Evolutionary conservation across 345 rosid genomes (phyloP), one percentile per base, ranked within the genome.

Genomic region (Carallia brachiata): DNA sequence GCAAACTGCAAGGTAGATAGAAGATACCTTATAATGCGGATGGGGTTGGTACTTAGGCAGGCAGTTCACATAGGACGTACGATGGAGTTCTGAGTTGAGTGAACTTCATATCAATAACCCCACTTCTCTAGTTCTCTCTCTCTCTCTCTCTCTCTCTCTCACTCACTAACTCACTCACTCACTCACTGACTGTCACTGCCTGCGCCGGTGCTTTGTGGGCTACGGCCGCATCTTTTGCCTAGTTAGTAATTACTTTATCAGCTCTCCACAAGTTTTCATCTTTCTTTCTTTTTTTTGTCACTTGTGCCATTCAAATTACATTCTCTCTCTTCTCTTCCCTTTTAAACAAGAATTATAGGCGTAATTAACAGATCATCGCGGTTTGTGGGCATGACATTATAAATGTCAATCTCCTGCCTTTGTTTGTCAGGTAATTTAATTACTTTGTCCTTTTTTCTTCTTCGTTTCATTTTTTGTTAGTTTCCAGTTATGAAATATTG

Each of bases 181-280:
- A 10, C 50, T 0, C 50, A 10, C 3, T 9, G 16, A 44, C 50
- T 12, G 4, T 44, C 3, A 44, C 16, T 12, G 1, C 50, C 16
- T 12, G 15, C 2, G 48, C 48, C 10, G 16, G 50, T 44, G 50
- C 17, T 10, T 10, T 9, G 48, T 40, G 10, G 48, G 15, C 48
- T 40, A 9, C 63, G 10, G 66, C 63, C 48, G 73, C 60, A 16
- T 37, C 63, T 32, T 31, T 62, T 13, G 40, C 64, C 63, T 3
- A 23, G 23, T 23, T 23, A 23, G 23, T 23, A 28, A 64, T 48
- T 44, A 16, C 52, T 60, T 18, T 57, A 1, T 36, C 65, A 1
- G 47, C n/a, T 18, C 16, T 44, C 48, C 16, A 44, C 17, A 12
- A 44, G 50, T 44, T 44, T 44, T 56, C 59, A 5, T 56, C 32